phyloP scores from a whole-genome alignment of 106 monocot species.

The Phalaenopsis aphrodite region DNA sequence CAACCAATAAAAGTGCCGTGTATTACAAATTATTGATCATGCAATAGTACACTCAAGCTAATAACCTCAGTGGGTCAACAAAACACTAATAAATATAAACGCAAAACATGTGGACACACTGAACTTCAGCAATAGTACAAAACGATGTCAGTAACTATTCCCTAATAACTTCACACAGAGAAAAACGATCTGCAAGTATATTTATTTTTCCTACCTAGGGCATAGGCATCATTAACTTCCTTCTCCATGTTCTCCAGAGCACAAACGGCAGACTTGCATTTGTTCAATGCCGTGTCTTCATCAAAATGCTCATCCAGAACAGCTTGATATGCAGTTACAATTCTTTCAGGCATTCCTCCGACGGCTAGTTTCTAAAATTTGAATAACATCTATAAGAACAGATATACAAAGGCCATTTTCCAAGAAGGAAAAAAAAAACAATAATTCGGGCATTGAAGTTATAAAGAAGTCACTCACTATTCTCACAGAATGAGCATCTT shows the following conservation, averaged over 20 bases:
- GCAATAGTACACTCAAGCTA: background rate
- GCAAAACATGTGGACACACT: background rate
- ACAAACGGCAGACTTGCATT: constrained; percentile 53
- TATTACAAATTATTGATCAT: background rate
- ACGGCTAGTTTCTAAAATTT: constrained; percentile 79
- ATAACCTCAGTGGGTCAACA: background rate
- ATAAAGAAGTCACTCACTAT: constrained; percentile 43
- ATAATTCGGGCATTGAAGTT: background rate
- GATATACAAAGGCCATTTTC: background rate
- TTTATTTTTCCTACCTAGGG: constrained; percentile 38
- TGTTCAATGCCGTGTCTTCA: constrained; percentile 76
- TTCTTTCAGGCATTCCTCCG: constrained; percentile 93
- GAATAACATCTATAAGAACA: constrained; percentile 6
- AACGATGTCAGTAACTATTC: background rate
- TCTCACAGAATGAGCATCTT: constrained; percentile 76
- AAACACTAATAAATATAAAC: background rate
- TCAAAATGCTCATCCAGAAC: constrained; percentile 62
- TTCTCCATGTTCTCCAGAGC: constrained; percentile 56
- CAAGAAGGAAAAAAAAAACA: background rate
- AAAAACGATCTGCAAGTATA: background rate
- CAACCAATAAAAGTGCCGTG: background rate
- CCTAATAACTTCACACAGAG: background rate
- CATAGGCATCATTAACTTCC: constrained; percentile 47
- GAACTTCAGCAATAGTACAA: background rate
- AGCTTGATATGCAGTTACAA: constrained; percentile 79